These are phyloP conservation scores for Phytopythium cucurbitacearum DNA, from an alignment of 352 stramenopile genomes.

Conservation along the genomic window DNA sequence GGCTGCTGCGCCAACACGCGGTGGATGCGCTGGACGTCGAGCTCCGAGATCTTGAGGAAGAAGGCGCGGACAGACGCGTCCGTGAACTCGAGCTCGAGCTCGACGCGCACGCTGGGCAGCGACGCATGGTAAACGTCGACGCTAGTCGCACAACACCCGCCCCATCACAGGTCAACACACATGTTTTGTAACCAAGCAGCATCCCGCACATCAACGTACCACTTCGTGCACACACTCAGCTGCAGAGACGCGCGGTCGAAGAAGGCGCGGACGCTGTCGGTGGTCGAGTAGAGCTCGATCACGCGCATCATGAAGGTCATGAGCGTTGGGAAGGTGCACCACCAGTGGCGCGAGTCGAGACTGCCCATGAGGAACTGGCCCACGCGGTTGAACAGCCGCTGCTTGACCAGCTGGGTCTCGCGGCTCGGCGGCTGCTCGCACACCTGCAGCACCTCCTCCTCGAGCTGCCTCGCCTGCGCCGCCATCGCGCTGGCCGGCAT, in stretches of 20 bases:
- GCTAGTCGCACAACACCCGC: constrained; percentile 18
- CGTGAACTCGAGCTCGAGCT: constrained; percentile 81
- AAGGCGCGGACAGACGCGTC: constrained; percentile 63
- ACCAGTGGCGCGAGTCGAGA: constrained; percentile 68
- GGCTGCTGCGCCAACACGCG: constrained; percentile 24
- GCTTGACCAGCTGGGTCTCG: constrained; percentile 42
- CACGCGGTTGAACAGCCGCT: constrained; percentile 70
- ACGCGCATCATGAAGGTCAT: constrained; percentile 89
- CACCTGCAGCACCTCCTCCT: constrained; percentile 29
- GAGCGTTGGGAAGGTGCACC: constrained; percentile 70
- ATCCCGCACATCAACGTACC: constrained; percentile 22
- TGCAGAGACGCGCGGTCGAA: constrained; percentile 73
- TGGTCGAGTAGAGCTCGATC: constrained; percentile 66
- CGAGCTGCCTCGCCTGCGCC: constrained; percentile 28
- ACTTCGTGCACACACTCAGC: constrained; percentile 56
- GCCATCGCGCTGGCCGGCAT: constrained; percentile 19
- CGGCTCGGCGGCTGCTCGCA: constrained; percentile 21
- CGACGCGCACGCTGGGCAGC: constrained; percentile 60
- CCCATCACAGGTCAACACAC: background rate
- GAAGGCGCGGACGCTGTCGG: constrained; percentile 68
- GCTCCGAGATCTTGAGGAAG: constrained; percentile 67
- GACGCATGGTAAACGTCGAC: constrained; percentile 84
- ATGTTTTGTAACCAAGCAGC: background rate
- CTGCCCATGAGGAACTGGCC: constrained; percentile 73
- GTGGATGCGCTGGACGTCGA: constrained; percentile 70